Evolutionary conservation across 23 red algal species (phyloP).

Genomic region (Gracilaria domingensis): DNA sequence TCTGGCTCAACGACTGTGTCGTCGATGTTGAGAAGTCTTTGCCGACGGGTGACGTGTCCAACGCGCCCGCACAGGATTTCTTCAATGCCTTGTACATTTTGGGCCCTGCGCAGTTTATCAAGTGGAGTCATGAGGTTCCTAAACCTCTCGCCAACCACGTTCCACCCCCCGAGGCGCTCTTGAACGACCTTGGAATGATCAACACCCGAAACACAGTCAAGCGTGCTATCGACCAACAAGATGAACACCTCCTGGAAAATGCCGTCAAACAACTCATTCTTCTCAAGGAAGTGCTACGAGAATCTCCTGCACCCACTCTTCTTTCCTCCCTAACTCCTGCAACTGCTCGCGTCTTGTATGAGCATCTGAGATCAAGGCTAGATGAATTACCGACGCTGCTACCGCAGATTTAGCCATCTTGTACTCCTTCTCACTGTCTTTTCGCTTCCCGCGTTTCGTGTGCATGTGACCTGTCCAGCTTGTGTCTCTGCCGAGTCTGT

Average conservation of each 20-base stretch:
- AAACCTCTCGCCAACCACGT: neutral
- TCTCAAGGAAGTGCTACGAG: neutral
- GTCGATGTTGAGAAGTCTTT: constrained; percentile 3
- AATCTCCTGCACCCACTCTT: constrained; percentile 20
- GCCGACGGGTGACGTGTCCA: neutral
- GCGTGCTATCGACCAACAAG: neutral
- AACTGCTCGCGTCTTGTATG: constrained; percentile 16
- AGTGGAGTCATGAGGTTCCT: constrained; percentile 11
- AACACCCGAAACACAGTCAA: neutral
- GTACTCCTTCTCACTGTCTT: neutral
- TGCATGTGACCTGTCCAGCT: neutral
- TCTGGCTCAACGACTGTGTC: constrained; percentile 6
- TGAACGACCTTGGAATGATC: constrained; percentile 23
- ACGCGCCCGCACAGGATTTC: neutral
- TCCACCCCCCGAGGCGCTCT: neutral
- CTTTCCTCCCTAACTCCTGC: constrained; percentile 22
- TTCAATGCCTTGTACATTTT: constrained; percentile 8
- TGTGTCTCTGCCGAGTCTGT: neutral
- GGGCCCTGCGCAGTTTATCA: constrained; percentile 12
- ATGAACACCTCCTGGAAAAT: neutral
- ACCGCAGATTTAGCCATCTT: neutral
- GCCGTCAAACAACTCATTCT: constrained; percentile 17
- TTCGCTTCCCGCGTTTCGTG: neutral
- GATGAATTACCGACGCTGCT: constrained; percentile 12
- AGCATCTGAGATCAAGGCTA: neutral